Conservation (phyloP, 306 rosid species). For the Cucurbita ficifolia region DNA sequence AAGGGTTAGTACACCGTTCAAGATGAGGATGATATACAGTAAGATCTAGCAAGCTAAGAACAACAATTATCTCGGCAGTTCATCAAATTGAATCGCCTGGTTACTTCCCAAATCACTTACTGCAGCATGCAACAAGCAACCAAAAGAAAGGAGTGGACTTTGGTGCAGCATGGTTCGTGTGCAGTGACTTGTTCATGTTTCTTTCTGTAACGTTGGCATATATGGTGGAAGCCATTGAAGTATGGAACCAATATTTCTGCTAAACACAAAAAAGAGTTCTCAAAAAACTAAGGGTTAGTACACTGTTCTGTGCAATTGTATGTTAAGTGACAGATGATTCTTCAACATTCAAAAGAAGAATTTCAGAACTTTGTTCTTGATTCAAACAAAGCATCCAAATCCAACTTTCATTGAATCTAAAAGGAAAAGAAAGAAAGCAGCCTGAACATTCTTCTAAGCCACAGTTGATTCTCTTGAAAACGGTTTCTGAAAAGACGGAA, state of each 20-base stretch:
- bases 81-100: not conserved
- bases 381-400: conserved; percentile 9
- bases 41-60: not conserved
- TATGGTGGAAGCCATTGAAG: not conserved
- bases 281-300: not conserved
- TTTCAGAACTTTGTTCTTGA: not conserved
- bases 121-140: not conserved
- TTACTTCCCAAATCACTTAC: not conserved
- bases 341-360: not conserved
- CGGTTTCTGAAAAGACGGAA: not conserved
- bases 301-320: not conserved
- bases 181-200: not conserved
- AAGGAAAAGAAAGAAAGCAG: not conserved
- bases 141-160: not conserved
- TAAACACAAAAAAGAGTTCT: not conserved
- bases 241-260: not conserved
- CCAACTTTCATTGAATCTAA: not conserved
- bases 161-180: not conserved
- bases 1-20: not conserved
- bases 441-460: conserved; percentile 11
- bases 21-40: not conserved
- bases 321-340: not conserved
- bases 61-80: not conserved
- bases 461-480: conserved; percentile 5
- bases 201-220: not conserved